phyloP scores from a whole-genome alignment of 495 filamentous ascomycete genomes.

The Tuber microsphaerosporum region DNA sequence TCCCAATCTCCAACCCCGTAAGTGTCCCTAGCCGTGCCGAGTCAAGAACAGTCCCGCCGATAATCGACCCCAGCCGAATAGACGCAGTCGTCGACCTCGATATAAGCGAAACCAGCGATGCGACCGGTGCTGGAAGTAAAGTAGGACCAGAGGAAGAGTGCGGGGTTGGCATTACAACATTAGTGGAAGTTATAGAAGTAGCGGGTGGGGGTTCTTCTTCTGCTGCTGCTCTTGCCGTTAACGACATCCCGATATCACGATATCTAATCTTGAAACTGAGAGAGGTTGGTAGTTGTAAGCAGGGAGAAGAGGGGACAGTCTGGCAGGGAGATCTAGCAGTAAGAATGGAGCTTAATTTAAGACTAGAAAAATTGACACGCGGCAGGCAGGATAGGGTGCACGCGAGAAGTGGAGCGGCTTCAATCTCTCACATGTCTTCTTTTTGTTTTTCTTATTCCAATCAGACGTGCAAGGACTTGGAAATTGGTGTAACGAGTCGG shows the following conservation, averaged over 20 bases:
- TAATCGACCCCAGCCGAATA: constrained; percentile 60
- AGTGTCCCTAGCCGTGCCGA: constrained; percentile 62
- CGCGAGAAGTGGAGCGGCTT: neutral
- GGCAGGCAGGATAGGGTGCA: neutral
- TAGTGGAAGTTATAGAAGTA: neutral
- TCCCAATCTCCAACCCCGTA: constrained; percentile 61
- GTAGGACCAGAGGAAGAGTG: constrained; percentile 48
- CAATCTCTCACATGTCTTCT: neutral
- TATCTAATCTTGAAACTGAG: neutral
- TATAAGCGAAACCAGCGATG: constrained; percentile 61
- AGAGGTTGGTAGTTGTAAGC: neutral
- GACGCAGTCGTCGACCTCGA: constrained; percentile 63
- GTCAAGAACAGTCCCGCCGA: constrained; percentile 59
- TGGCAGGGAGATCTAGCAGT: neutral
- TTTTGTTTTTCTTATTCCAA: neutral
- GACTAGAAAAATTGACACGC: constrained; percentile 4
- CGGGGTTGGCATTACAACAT: neutral
- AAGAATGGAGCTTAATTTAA: neutral
- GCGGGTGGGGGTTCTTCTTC: neutral
- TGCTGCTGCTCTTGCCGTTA: neutral
- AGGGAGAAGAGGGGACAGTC: neutral
- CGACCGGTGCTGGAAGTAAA: constrained; percentile 60
- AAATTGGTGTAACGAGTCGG: neutral
- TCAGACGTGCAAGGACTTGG: neutral
- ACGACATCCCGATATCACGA: neutral